phyloP scores from a whole-genome alignment of 768 basidiomycete genomes.

The Termitomyces titanicus region DNA sequence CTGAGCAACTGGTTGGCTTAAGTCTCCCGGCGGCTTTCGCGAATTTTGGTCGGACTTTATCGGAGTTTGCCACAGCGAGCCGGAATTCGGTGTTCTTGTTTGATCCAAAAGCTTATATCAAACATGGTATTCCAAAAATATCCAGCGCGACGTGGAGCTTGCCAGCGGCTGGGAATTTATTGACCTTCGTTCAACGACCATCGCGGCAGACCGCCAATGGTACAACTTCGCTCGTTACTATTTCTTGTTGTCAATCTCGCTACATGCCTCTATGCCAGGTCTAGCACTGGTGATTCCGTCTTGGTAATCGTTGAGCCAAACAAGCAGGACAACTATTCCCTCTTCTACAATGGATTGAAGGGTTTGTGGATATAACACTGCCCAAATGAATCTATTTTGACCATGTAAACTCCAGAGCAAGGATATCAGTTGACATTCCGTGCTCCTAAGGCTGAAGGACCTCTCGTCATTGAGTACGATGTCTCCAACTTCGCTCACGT shows the following conservation, averaged over 20 bases:
- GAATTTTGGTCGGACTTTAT: slow-evolving; percentile 27
- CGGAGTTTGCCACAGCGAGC: slow-evolving; percentile 10
- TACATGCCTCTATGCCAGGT: slow-evolving; percentile 47
- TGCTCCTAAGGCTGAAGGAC: slow-evolving; percentile 68
- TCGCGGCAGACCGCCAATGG: slow-evolving; percentile 26
- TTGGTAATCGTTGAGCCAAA: slow-evolving; percentile 80
- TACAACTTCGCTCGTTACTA: slow-evolving; percentile 32
- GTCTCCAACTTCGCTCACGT: slow-evolving; percentile 80
- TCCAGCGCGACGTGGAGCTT: slow-evolving; percentile 20
- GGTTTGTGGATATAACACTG: slow-evolving; percentile 37
- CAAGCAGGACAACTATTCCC: slow-evolving; percentile 68
- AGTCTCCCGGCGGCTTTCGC: slow-evolving; percentile 14
- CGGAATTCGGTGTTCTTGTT: slow-evolving; percentile 7
- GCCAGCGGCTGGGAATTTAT: slow-evolving; percentile 13
- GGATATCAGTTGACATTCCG: slow-evolving; percentile 90
- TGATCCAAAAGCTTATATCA: slow-evolving; percentile 14
- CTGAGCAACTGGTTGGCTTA: slow-evolving; percentile 10
- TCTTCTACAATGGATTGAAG: slow-evolving; percentile 78
- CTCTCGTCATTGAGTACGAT: slow-evolving; percentile 65
- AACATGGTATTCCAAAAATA: slow-evolving; percentile 17
- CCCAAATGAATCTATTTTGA: slow-evolving; percentile 1
- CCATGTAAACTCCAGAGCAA: slow-evolving; percentile 41
- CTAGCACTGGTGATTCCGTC: slow-evolving; percentile 80
- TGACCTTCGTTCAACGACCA: slow-evolving; percentile 7
- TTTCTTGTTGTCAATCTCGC: slow-evolving; percentile 28